These are phyloP conservation scores for Thielaviopsis cerberus DNA, from an alignment of 2,329 filamentous ascomycete genomes.

Conservation along the genomic window DNA sequence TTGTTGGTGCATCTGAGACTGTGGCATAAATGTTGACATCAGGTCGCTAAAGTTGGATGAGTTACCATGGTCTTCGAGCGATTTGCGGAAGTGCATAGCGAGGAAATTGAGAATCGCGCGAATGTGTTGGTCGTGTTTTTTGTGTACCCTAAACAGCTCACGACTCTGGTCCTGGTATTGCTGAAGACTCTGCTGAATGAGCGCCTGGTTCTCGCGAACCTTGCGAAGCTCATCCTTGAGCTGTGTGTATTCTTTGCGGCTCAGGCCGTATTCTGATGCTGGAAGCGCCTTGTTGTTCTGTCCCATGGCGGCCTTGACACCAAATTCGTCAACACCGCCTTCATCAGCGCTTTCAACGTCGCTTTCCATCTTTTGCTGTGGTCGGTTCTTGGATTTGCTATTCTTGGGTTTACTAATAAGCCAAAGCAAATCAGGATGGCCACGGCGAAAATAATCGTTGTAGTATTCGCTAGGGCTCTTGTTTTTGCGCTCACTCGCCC, in stretches of 20 bases:
- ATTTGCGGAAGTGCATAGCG: slow-evolving; percentile 89
- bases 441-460: slow-evolving; percentile 88
- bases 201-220: slow-evolving; percentile 67
- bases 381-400: slow-evolving; percentile 41
- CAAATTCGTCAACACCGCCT: slow-evolving; percentile 23
- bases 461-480: slow-evolving; percentile 98
- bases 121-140: slow-evolving; percentile 95
- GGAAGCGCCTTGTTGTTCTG: slow-evolving; percentile 7
- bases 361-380: slow-evolving; percentile 43
- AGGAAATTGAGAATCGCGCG: slow-evolving; percentile 97
- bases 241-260: slow-evolving; percentile 55
- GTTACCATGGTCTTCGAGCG: slow-evolving; percentile 63
- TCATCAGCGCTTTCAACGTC: slow-evolving; percentile 53
- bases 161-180: slow-evolving; percentile 12
- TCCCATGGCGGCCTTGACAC: slow-evolving; percentile 8
- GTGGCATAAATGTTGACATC: slow-evolving; percentile 57
- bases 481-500: slow-evolving; percentile 87
- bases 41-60: slow-evolving; percentile 67
- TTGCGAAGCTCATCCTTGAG: slow-evolving; percentile 66
- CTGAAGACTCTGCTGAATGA: slow-evolving; percentile 63
- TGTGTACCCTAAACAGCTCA: slow-evolving; percentile 20
- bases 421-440: slow-evolving; percentile 83
- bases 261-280: slow-evolving; percentile 18
- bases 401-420: slow-evolving; percentile 90
- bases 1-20: slow-evolving; percentile 25